Evolutionary conservation across 305 asterid genomes (phyloP).

Genomic region (Fraxinus sp.): DNA sequence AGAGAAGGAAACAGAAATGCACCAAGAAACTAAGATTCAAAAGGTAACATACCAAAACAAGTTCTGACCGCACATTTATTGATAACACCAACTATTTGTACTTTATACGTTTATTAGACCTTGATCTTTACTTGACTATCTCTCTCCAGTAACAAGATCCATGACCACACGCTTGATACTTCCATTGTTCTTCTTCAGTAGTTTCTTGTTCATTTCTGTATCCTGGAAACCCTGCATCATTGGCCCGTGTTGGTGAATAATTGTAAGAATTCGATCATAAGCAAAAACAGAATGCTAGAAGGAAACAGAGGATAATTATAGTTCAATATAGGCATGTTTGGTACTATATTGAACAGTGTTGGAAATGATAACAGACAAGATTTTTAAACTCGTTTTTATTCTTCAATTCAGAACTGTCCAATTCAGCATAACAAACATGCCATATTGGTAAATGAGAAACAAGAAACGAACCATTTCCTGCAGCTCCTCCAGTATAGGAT

Average conservation of each 20-base stretch:
- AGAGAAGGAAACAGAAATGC: neutral
- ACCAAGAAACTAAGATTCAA: neutral
- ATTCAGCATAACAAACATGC: neutral
- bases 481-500: constrained; percentile 74
- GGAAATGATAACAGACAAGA: neutral
- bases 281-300: neutral
- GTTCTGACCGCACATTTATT: neutral
- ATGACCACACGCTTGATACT: constrained; percentile 81
- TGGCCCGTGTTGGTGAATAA: neutral
- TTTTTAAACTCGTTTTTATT: neutral
- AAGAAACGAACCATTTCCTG: constrained; percentile 66
- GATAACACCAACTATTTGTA: neutral
- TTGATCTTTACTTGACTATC: neutral
- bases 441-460: neutral
- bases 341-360: neutral
- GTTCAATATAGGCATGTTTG: neutral
- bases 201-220: constrained; percentile 50
- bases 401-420: neutral
- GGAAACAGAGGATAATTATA: neutral
- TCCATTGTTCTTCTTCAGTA: constrained; percentile 80
- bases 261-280: neutral
- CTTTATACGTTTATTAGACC: neutral
- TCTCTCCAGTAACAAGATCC: constrained; percentile 75
- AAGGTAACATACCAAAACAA: neutral
- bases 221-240: constrained; percentile 64